Conservation (phyloP, 306 rosid genomes). For the Quercus suber region DNA sequence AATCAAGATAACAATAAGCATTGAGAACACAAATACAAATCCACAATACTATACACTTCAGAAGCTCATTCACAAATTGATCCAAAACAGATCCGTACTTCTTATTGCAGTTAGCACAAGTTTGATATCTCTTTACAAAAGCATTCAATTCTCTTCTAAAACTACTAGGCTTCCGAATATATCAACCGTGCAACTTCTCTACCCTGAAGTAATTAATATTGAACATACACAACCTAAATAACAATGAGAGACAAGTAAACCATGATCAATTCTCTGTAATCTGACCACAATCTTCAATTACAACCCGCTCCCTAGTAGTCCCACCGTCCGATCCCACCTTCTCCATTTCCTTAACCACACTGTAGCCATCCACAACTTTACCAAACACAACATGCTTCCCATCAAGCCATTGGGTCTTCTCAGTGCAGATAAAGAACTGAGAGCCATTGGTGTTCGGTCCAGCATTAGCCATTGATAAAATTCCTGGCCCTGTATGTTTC, state of each 20-base stretch:
- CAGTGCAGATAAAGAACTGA: conserved; percentile 75
- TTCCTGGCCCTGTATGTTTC: conserved; percentile 76
- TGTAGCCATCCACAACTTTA: conserved; percentile 71
- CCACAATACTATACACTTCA: no score
- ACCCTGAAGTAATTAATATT: neutral
- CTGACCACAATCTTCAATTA: conserved; percentile 83
- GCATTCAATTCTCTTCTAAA: neutral
- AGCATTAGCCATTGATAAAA: conserved; percentile 88
- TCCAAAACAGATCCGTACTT: no score
- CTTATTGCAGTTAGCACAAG: neutral
- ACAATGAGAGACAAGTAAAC: neutral
- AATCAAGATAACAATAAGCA: no score
- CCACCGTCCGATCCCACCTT: conserved; percentile 65
- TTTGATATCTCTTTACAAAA: neutral
- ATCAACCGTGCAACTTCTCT: no score
- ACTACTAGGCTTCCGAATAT: neutral
- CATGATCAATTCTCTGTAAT: conserved; percentile 26
- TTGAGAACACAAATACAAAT: no score
- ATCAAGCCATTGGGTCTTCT: conserved; percentile 67
- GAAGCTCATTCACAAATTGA: neutral
- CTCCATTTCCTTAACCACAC: conserved; percentile 74
- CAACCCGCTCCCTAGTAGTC: conserved; percentile 45
- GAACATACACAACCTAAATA: neutral
- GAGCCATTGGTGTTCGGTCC: conserved; percentile 79
- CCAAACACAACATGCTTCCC: conserved; percentile 95